Base-by-base conservation (phyloP, 352 stramenopile genomes). In the Phytophthora pinifolia region DNA sequence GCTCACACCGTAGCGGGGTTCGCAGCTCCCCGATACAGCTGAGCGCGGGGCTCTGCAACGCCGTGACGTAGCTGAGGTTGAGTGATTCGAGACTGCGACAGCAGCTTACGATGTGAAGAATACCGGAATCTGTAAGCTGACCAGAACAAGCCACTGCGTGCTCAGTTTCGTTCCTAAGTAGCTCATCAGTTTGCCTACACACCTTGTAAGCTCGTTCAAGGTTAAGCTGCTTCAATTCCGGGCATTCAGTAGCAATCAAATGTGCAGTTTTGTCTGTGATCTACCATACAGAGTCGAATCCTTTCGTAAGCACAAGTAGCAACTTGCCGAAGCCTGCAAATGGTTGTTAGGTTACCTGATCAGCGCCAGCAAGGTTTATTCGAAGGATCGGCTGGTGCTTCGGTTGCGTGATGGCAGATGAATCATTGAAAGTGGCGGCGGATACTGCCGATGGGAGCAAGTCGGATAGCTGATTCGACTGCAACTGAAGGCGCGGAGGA, bases 301-400 rank as follows among this genome's bases (percentile, higher is more conserved):
- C 4, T 33, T n/a, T 15, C 25, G 25, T 22, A 38, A 27, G 34
- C 39, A 18, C 13, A 41, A 58, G n/a, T 46, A 44, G 17, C 20
- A 34, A 34, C 14, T 29, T 25, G 10, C 43, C 22, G 15, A 18
- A 10, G 17, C 9, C 41, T 33, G 10, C 33, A 15, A 44, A 15
- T 38, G 29, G 32, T 22, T 44, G 32, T 29, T 29, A 29, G 5
- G 25, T 29, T 46, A 83, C 72, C 48, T 83, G 59, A 29, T 91
- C 80, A 4, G 77, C 78, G 8, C 74, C 74, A 36, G 65, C 46
- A n/a, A 91, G 69, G 45, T 91, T 88, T 6, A 91, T 52, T 44
- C 62, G 57, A 27, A 63, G n/a, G 18, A 71, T 47, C 7, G 39
- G 13, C 14, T 59, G 30, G 13, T 31, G 45, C 9, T 50, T 67